phyloP scores from a whole-genome alignment of 2,329 filamentous ascomycete genomes.

The Aureobasidium sp. region DNA sequence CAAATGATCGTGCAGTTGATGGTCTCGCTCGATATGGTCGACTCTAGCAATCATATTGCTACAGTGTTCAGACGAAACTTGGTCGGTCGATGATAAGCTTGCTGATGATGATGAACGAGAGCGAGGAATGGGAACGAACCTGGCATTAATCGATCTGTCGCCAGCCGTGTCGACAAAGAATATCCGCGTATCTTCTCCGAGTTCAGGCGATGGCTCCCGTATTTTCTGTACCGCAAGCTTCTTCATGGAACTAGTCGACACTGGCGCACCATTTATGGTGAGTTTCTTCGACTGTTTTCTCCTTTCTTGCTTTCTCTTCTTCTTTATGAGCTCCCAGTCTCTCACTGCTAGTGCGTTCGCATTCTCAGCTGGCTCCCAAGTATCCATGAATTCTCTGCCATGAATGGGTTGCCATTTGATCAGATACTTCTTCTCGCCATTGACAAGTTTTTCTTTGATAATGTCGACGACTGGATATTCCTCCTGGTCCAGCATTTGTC shows the following conservation, averaged over 20 bases:
- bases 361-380: slow-evolving; percentile 1
- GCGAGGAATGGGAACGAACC: background rate
- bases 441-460: background rate
- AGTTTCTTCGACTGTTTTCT: background rate
- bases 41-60: background rate
- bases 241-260: too few species aligned
- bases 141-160: background rate
- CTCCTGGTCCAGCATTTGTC: background rate
- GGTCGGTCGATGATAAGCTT: background rate
- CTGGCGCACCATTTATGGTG: background rate
- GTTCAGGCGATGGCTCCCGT: background rate
- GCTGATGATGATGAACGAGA: background rate
- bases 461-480: background rate
- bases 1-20: too few species aligned
- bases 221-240: background rate
- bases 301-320: background rate
- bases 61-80: background rate
- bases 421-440: background rate
- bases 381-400: background rate
- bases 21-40: background rate
- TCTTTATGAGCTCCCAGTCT: background rate
- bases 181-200: background rate
- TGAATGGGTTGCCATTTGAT: slow-evolving; percentile 9
- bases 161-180: background rate
- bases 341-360: background rate